Base-by-base conservation (phyloP, 805 yeast species). In the Lipomyces sp. region DNA sequence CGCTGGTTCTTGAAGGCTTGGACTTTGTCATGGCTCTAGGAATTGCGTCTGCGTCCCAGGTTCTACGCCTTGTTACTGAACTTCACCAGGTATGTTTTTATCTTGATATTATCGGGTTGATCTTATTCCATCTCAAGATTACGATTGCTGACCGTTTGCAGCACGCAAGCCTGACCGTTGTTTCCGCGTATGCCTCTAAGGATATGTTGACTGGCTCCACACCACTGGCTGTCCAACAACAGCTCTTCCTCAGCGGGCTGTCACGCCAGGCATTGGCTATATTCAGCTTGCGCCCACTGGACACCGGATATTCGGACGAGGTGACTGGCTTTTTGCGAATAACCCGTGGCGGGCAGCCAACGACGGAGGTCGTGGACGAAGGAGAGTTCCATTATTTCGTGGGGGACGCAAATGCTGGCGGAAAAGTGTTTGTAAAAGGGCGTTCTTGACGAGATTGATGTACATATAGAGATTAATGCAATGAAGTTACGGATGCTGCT, bases 291-390 rank as follows among this genome's bases (percentile, higher is more conserved):
- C 43, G 61, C 18, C 52, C 61, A 2, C 45, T 57, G 14, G 44
- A 34, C 23, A 47, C 60, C 2, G 61, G 61, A 4, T 31, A 31
- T 16, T 60, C 61, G 2, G 43, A 46, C 10, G 61, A 57, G 13
- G 51, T 57, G 10, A 56, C 60, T 5, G 61, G 61, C 10, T n/a
- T 40, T 4, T 19, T 57, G 11, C 19, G 55, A 23, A 45, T 52
- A 19, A 37, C 46, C 14, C 37, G 48, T 14, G 59, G 59, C 13
- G 59, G 59, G 2, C 43, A 43, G 37, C 49, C 52, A 7, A 18
- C 32, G 14, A 45, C 24, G 18, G 39, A 18, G 2, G 32, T 24
- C 13, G 22, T 54, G 19, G 45, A 39, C 18, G 48, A 38, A 23
- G 31, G 44, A 2, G 58, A 54, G 44, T 43, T 43, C 19, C 57